Evolutionary conservation across 768 basidiomycete species (phyloP).

Genomic region (Podaxis pistillaris): DNA sequence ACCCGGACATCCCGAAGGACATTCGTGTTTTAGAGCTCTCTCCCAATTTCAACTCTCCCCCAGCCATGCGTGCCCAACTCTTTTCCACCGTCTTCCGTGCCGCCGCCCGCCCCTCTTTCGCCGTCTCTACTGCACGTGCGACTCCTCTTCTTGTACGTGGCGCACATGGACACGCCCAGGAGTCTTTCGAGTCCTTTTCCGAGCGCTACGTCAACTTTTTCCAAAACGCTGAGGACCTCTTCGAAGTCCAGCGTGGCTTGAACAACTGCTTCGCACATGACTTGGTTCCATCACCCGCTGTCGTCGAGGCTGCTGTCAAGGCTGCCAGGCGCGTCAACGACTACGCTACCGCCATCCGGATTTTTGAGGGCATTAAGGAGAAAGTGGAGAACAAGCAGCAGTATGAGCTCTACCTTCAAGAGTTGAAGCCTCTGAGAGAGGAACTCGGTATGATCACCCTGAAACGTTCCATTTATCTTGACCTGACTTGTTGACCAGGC

Average conservation of each 20-base stretch:
- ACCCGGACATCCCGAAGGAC: conserved; percentile 30
- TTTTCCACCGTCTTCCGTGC: conserved; percentile 62
- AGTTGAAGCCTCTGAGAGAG: conserved; percentile 83
- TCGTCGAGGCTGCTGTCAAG: conserved; percentile 84
- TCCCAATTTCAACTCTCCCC: conserved; percentile 17
- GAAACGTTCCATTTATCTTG: not conserved
- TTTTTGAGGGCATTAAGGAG: conserved; percentile 94
- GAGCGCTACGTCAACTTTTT: conserved; percentile 94
- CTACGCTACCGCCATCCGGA: conserved; percentile 93
- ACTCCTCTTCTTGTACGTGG: conserved; percentile 45
- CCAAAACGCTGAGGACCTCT: conserved; percentile 88
- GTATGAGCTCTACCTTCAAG: conserved; percentile 90
- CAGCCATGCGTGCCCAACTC: conserved; percentile 54
- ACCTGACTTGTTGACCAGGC: conserved; percentile 25
- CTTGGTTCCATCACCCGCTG: conserved; percentile 81
- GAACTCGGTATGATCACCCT: conserved; percentile 74
- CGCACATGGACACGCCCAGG: conserved; percentile 70
- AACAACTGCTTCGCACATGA: conserved; percentile 99
- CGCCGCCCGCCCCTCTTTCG: conserved; percentile 47
- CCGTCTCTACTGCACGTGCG: conserved; percentile 34
- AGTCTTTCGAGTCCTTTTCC: conserved; percentile 93
- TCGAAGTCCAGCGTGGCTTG: conserved; percentile 97
- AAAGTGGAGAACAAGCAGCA: conserved; percentile 98
- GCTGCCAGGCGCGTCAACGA: conserved; percentile 93
- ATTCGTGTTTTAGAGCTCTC: conserved; percentile 21